phyloP scores from a whole-genome alignment of 768 basidiomycete species.

The Podaxis mareebaensis region DNA sequence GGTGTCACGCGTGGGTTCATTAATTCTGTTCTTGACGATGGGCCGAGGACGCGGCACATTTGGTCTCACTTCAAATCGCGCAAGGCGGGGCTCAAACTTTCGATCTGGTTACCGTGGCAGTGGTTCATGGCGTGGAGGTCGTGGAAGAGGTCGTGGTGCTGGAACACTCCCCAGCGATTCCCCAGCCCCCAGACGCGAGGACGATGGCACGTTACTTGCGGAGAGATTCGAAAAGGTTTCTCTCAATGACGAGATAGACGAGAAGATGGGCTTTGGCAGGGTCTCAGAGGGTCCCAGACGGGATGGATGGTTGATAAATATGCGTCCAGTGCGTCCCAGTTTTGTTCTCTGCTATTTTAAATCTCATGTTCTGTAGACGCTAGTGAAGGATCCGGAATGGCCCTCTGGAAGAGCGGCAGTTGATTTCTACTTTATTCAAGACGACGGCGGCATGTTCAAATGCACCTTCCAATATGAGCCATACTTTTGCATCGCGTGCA shows the following conservation, averaged over 20 bases:
- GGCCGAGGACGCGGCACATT: constrained; percentile 57
- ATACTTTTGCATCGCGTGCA: constrained; percentile 91
- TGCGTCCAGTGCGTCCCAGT: constrained; percentile 81
- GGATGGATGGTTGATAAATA: constrained; percentile 97
- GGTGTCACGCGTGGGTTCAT: background rate
- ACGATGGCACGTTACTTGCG: constrained; percentile 85
- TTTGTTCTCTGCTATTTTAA: background rate
- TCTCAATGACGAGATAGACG: constrained; percentile 85
- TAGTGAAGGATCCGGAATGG: constrained; percentile 84
- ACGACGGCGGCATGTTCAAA: constrained; percentile 97
- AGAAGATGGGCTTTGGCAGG: constrained; percentile 85
- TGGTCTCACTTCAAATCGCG: constrained; percentile 54
- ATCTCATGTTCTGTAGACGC: constrained; percentile 50
- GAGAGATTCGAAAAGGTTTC: constrained; percentile 84
- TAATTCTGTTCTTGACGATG: constrained; percentile 29
- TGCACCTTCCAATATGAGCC: constrained; percentile 91
- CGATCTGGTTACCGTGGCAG: constrained; percentile 49
- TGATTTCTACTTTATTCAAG: constrained; percentile 96
- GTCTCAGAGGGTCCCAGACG: constrained; percentile 75
- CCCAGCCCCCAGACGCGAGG: constrained; percentile 66
- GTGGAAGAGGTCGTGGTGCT: constrained; percentile 53
- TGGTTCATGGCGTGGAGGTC: constrained; percentile 52
- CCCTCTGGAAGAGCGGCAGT: constrained; percentile 87
- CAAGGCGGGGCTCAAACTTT: constrained; percentile 38
- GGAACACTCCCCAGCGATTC: constrained; percentile 42